Evolutionary conservation across 78 protist species (phyloP).

Genomic region (Dictyostelium brefeldianum): DNA sequence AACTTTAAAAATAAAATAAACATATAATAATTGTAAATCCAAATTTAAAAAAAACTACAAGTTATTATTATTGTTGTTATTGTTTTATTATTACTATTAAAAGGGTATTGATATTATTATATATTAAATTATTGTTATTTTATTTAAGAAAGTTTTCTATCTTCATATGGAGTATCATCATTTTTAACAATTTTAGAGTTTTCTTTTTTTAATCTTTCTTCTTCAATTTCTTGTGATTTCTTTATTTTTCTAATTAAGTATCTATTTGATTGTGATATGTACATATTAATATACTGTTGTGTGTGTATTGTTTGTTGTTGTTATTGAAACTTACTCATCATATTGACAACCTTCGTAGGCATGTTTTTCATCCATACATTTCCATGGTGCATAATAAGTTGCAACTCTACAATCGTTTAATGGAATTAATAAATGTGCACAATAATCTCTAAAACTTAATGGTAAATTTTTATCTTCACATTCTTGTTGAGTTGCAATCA

Average conservation of each 20-base stretch:
- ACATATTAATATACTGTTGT: background rate
- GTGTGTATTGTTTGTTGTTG: background rate
- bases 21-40: no score
- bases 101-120: background rate
- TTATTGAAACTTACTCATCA: conserved; percentile 89
- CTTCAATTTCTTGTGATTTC: conserved; percentile 18
- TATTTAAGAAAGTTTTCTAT: conserved; percentile 18
- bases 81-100: background rate
- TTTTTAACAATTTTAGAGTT: background rate
- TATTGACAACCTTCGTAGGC: conserved; percentile 90
- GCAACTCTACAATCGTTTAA: conserved; percentile 87
- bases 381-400: conserved; percentile 81
- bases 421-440: conserved; percentile 87
- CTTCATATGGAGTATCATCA: background rate
- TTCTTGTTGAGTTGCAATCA: conserved; percentile 72
- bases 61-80: background rate
- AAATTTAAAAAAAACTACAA: no score
- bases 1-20: no score
- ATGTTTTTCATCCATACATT: conserved; percentile 88
- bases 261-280: background rate
- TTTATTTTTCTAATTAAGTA: conserved; percentile 20
- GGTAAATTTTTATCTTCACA: conserved; percentile 64
- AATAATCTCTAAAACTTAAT: conserved; percentile 84
- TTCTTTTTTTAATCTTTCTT: background rate
- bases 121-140: background rate